A percentile compares a stretch with the other conserved stretches of the same genome.
These are phyloP conservation scores for Candida cerambycidarum DNA, from an alignment of 805 yeast species.

Conservation along the genomic window DNA sequence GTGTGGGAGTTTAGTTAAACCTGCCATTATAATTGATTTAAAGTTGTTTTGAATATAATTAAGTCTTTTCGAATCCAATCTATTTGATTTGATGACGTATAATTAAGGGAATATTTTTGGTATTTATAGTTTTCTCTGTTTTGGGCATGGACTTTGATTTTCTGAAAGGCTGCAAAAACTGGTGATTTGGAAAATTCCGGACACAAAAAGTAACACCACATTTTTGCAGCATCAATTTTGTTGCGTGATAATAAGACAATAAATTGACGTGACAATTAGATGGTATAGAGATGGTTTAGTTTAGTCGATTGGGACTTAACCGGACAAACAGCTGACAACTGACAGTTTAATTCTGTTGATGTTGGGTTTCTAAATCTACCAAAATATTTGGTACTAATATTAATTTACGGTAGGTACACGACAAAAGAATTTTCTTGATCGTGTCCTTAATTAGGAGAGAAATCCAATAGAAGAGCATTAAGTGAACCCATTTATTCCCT, in stretches of 20 bases:
- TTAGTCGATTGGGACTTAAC: no score
- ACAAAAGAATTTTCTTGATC: no score
- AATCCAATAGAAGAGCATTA: no score
- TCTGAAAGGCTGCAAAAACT: conserved; percentile 8
- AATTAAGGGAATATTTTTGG: conserved; percentile 1
- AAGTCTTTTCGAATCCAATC: neutral
- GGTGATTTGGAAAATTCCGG: conserved; percentile 9
- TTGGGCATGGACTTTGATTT: neutral
- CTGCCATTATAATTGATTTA: conserved; percentile 5
- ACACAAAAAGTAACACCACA: conserved; percentile 10
- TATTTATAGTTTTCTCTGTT: neutral
- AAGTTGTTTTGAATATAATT: neutral
- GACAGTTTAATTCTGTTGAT: neutral
- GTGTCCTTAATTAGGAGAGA: no score
- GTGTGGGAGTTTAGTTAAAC: conserved; percentile 12
- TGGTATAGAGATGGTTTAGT: neutral
- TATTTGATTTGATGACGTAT: conserved; percentile 2
- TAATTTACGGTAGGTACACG: no score
- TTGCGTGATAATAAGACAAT: conserved; percentile 3
- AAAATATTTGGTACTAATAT: no score
- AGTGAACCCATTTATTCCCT: conserved; percentile 5
- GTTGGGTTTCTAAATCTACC: neutral
- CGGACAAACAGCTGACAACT: no score
- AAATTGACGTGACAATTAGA: no score
- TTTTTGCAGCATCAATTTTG: conserved; percentile 3